phyloP scores from a whole-genome alignment of 768 basidiomycete genomes.

The Collybia sp. region DNA sequence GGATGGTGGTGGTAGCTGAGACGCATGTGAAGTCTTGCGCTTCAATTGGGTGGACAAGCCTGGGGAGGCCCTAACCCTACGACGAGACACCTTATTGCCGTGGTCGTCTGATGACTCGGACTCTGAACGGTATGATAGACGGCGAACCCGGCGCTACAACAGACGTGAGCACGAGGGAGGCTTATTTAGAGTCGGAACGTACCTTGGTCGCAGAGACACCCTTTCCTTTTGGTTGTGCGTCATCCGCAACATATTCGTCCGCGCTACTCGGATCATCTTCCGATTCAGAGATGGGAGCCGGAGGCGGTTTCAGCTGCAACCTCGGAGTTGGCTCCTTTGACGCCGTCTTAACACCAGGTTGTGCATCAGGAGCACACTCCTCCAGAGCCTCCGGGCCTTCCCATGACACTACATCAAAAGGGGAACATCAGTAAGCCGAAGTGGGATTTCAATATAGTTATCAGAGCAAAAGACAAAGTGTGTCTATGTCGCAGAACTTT shows the following conservation, averaged over 20 bases:
- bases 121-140: slow-evolving; percentile 33
- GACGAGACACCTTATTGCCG: slow-evolving; percentile 16
- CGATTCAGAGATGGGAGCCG: slow-evolving; percentile 34
- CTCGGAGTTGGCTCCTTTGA: slow-evolving; percentile 24
- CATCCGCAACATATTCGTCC: slow-evolving; percentile 67
- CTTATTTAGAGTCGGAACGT: slow-evolving; percentile 20
- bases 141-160: slow-evolving; percentile 38
- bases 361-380: slow-evolving; percentile 24
- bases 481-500: slow-evolving; percentile 4
- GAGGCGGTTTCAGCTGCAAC: slow-evolving; percentile 15
- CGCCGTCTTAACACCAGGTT: slow-evolving; percentile 19
- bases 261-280: slow-evolving; percentile 51
- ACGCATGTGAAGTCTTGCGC: slow-evolving; percentile 45
- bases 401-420: slow-evolving; percentile 56
- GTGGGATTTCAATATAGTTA: slow-evolving; percentile 6
- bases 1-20: slow-evolving; percentile 32
- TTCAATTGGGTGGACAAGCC: slow-evolving; percentile 32
- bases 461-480: slow-evolving; percentile 7
- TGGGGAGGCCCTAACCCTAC: slow-evolving; percentile 26
- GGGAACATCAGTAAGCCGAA: slow-evolving; percentile 14
- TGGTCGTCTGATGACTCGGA: slow-evolving; percentile 36
- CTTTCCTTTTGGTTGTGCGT: slow-evolving; percentile 27
- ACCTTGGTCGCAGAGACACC: slow-evolving; percentile 35
- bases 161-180: slow-evolving; percentile 6
- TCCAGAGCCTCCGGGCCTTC: slow-evolving; percentile 62